Evolutionary conservation across 176 grass and related monocot species (phyloP).

Genomic region (Tillandsia leiboldiana): DNA sequence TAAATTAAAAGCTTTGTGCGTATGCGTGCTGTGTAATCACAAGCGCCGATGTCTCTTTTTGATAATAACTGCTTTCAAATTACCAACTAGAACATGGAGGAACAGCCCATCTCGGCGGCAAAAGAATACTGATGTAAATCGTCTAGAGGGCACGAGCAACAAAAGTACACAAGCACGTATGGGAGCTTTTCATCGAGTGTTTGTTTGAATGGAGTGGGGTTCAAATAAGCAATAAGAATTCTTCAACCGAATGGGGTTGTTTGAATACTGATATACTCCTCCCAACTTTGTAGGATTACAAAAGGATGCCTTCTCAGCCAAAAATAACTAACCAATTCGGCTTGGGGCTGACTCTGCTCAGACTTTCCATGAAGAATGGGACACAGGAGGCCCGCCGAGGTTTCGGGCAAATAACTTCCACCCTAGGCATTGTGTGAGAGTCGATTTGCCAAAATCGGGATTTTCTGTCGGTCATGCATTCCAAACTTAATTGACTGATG

Average conservation of each 20-base stretch:
- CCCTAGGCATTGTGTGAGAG: constrained; percentile 23
- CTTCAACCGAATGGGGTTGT: background rate
- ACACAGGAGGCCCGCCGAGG: constrained; percentile 37
- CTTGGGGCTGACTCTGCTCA: constrained; percentile 34
- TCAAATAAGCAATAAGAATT: no score
- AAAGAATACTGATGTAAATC: no score
- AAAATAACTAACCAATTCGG: constrained; percentile 28
- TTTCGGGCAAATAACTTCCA: constrained; percentile 64
- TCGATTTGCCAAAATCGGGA: constrained; percentile 77
- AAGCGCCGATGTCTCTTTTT: no score
- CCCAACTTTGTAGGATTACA: no score
- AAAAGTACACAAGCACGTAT: no score
- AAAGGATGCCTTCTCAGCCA: background rate
- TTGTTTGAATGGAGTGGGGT: no score
- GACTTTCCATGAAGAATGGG: constrained; percentile 20
- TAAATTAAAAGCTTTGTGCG: background rate
- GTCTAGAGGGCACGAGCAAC: no score
- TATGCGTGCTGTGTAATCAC: background rate
- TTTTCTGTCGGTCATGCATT: constrained; percentile 47
- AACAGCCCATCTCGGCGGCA: no score
- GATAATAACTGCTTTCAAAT: no score
- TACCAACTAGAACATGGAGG: no score
- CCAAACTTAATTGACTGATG: constrained; percentile 30
- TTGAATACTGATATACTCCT: background rate
- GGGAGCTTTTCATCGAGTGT: no score